Percentiles rank a stretch among this genome's conserved stretches.
These are phyloP conservation scores for Groenewaldozyma auringiensis DNA, from an alignment of 1,139 yeast genomes.

Conservation along the genomic window DNA sequence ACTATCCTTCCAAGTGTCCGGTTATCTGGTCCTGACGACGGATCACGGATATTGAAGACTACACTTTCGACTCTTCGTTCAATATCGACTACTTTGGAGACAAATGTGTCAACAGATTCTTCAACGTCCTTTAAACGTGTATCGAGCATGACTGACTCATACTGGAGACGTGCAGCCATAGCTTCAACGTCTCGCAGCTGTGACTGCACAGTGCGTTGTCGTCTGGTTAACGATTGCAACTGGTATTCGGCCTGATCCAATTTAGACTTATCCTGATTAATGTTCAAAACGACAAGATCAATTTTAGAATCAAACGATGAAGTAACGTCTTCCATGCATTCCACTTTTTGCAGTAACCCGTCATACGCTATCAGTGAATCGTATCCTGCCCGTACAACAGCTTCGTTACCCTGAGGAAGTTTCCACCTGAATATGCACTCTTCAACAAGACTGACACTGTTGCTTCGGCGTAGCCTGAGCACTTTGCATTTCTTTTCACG, in stretches of 20 bases:
- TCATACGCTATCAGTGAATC: background rate
- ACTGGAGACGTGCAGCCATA: conserved; percentile 66
- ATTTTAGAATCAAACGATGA: conserved; percentile 6
- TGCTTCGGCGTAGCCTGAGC: background rate
- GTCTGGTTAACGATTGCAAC: conserved; percentile 17
- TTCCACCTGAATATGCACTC: background rate
- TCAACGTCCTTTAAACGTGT: conserved; percentile 77
- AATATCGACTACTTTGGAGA: conserved; percentile 35
- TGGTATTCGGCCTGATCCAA: conserved; percentile 15
- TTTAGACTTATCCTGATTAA: conserved; percentile 14
- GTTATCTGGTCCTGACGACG: too few species aligned
- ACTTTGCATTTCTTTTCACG: background rate
- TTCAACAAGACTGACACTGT: conserved; percentile 4
- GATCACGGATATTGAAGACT: too few species aligned
- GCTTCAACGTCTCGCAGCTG: conserved; percentile 60
- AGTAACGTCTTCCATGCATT: background rate
- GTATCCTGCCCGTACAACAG: background rate
- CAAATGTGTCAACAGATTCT: conserved; percentile 52
- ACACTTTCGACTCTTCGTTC: conserved; percentile 27
- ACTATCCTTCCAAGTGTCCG: too few species aligned
- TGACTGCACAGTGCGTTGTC: conserved; percentile 32
- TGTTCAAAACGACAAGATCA: background rate
- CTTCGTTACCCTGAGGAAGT: conserved; percentile 1
- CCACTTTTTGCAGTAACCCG: background rate
- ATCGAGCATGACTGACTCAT: conserved; percentile 66